These are phyloP conservation scores for Grigorovia humatica DNA, from an alignment of 805 yeast genomes.

Conservation along the genomic window DNA sequence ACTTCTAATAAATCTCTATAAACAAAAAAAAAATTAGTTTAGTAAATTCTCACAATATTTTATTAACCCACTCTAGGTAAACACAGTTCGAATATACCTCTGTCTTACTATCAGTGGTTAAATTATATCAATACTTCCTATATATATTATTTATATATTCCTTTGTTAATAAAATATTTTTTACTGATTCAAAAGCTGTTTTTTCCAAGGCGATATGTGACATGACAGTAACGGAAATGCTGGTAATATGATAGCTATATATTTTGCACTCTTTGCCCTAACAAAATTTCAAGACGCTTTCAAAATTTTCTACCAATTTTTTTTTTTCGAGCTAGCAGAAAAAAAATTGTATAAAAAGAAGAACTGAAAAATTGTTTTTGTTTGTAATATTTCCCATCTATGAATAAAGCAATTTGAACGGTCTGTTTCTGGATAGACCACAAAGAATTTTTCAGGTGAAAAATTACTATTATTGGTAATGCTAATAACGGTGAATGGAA, in stretches of 20 bases:
- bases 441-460: conserved; percentile 1
- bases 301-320: neutral
- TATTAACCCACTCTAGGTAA: conserved; percentile 31
- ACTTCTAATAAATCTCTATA: neutral
- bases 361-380: neutral
- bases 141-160: conserved; percentile 2
- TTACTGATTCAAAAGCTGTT: neutral
- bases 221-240: too few species aligned
- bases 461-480: neutral
- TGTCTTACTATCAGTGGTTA: conserved; percentile 33
- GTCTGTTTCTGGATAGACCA: neutral
- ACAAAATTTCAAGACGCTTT: neutral
- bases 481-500: neutral
- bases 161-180: neutral
- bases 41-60: neutral
- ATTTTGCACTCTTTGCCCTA: neutral
- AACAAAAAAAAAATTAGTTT: neutral
- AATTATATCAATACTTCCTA: conserved; percentile 6
- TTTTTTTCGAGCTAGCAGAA: neutral
- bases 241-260: too few species aligned
- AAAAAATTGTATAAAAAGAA: neutral
- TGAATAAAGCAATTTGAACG: too few species aligned
- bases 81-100: conserved; percentile 31
- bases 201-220: too few species aligned
- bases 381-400: too few species aligned